A percentile compares a stretch with the other conserved stretches of the same genome.
phyloP scores from a whole-genome alignment of 176 grass and related monocot genomes.

The Oropetium thomaeum region DNA sequence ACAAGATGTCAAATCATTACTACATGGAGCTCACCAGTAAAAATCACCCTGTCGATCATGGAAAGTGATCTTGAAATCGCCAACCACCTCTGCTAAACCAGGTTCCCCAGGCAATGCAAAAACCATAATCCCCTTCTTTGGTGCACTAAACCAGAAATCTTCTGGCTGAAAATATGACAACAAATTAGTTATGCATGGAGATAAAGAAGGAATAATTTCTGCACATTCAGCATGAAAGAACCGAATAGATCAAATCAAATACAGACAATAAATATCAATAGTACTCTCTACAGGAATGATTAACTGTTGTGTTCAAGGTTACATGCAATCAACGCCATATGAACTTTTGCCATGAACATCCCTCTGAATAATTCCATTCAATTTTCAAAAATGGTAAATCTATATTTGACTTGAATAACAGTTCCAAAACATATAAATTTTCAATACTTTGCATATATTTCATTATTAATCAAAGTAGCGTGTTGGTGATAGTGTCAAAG shows the following conservation, averaged over 20 bases:
- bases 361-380: no score
- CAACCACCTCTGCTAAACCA: constrained; percentile 79
- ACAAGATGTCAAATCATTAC: constrained; percentile 25
- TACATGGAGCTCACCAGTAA: constrained; percentile 68
- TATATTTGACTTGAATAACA: no score
- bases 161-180: constrained; percentile 80
- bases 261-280: neutral
- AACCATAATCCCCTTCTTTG: constrained; percentile 97
- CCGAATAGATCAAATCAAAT: constrained; percentile 10
- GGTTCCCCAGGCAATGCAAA: constrained; percentile 95
- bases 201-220: neutral
- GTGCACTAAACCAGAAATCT: constrained; percentile 99
- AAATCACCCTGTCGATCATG: constrained; percentile 96
- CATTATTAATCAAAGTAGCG: neutral
- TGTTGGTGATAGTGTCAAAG: neutral
- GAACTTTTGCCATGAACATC: no score
- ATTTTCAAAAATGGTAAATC: no score
- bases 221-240: constrained; percentile 1
- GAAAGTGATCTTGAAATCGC: constrained; percentile 98
- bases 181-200: constrained; percentile 26
- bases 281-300: neutral
- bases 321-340: neutral
- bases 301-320: neutral
- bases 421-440: neutral
- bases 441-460: neutral